phyloP scores from a whole-genome alignment of 441 rosid genomes.

The Kokia cookei region DNA sequence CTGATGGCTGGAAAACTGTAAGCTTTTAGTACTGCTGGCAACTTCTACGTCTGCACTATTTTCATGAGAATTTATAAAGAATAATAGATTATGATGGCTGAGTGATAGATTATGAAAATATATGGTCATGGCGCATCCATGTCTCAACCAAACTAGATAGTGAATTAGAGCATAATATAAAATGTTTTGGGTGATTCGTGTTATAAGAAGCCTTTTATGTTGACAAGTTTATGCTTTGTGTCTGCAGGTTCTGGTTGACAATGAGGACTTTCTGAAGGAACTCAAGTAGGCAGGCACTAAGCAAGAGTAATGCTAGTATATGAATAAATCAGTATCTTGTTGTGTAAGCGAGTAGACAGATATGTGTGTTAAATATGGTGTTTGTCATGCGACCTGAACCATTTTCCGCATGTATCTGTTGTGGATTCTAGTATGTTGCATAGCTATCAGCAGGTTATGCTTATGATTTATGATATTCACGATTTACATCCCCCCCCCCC shows the following conservation, averaged over 20 bases:
- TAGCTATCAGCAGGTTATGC: not conserved
- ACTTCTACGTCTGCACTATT: not conserved
- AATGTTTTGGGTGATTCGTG: not conserved
- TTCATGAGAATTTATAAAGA: not conserved
- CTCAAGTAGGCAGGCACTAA: conserved; percentile 33
- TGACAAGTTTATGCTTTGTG: not conserved
- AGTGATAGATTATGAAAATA: not conserved
- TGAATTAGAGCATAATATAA: not conserved
- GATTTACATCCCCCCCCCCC: not conserved
- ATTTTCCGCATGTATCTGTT: not conserved
- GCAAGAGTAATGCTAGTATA: not conserved
- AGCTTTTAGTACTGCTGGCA: conserved; percentile 13
- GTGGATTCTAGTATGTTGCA: not conserved
- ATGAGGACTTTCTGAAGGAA: conserved; percentile 86
- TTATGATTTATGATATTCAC: not conserved
- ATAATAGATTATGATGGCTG: not conserved
- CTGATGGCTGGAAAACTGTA: conserved; percentile 99
- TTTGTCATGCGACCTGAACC: not conserved
- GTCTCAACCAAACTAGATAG: not conserved
- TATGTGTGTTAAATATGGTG: not conserved
- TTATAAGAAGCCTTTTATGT: not conserved
- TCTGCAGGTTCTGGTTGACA: conserved; percentile 83
- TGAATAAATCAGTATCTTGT: conserved; percentile 17
- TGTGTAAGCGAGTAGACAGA: not conserved
- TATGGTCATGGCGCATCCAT: not conserved